phyloP scores from a whole-genome alignment of 2,329 filamentous ascomycete genomes.

The Bipolaris cookei region DNA sequence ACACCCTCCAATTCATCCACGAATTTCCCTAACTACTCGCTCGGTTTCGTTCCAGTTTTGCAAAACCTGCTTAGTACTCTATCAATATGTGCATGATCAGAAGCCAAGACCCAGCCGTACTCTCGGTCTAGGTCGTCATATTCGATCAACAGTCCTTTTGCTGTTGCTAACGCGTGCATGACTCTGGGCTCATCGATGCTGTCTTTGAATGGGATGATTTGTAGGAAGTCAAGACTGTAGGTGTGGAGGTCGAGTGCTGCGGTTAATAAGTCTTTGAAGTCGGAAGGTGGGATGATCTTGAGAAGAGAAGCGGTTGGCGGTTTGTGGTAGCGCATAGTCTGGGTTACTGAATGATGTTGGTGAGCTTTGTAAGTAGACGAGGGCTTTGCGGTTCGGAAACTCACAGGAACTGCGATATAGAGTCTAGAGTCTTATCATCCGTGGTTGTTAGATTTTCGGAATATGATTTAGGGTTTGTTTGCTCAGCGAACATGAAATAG shows the following conservation, averaged over 20 bases:
- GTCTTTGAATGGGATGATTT: not conserved
- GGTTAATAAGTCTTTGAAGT: not conserved
- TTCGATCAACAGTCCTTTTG: not conserved
- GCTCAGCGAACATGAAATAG: not conserved
- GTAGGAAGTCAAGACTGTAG: not conserved
- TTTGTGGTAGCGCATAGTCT: not conserved
- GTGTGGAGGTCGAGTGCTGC: not conserved
- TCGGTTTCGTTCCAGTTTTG: not conserved
- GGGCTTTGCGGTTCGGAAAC: not conserved
- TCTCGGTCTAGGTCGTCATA: conserved; percentile 8
- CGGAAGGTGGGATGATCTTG: not conserved
- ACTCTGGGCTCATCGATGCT: too few species aligned
- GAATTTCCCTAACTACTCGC: conserved; percentile 1
- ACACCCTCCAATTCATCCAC: not conserved
- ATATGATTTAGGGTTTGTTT: not conserved
- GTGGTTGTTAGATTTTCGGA: too few species aligned
- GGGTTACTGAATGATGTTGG: not conserved
- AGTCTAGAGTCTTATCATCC: not conserved
- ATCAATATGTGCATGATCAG: conserved; percentile 3
- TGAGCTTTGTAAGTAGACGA: not conserved
- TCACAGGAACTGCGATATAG: not conserved
- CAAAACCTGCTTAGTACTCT: not conserved
- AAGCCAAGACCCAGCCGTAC: conserved; percentile 17
- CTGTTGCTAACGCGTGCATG: not conserved
- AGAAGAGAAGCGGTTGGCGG: not conserved